A percentile compares a stretch with the other conserved stretches of the same genome.
These are phyloP conservation scores for Xenoacremonium recifei DNA, from an alignment of 2,329 filamentous ascomycete genomes.

Conservation along the genomic window DNA sequence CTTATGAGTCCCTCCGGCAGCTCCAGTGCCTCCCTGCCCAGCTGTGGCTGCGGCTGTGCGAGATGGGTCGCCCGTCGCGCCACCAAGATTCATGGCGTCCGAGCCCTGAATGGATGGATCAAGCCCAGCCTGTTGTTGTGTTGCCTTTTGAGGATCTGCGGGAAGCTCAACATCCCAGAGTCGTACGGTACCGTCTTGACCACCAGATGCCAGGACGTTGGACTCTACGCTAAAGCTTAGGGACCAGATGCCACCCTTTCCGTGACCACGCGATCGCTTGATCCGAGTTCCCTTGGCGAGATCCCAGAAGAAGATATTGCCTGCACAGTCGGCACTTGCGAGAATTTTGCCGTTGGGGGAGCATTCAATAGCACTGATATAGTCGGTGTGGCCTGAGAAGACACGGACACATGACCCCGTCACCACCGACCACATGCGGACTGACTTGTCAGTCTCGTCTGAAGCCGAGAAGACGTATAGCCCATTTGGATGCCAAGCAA, in stretches of 20 bases:
- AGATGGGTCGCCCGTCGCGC: slow-evolving; percentile 27
- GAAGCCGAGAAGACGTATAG: slow-evolving; percentile 92
- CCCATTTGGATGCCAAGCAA: slow-evolving; percentile 94
- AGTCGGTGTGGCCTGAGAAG: slow-evolving; percentile 87
- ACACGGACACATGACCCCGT: slow-evolving; percentile 86
- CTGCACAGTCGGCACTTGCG: slow-evolving; percentile 85
- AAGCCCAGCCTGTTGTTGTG: slow-evolving; percentile 40
- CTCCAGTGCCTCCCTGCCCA: slow-evolving; percentile 25
- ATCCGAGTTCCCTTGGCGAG: slow-evolving; percentile 80
- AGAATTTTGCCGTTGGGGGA: slow-evolving; percentile 85
- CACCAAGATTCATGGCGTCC: slow-evolving; percentile 37
- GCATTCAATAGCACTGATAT: slow-evolving; percentile 81
- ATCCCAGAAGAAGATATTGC: slow-evolving; percentile 94
- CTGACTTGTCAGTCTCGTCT: slow-evolving; percentile 79
- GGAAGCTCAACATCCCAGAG: slow-evolving; percentile 87
- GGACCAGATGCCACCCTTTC: slow-evolving; percentile 89
- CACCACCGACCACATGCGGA: slow-evolving; percentile 95
- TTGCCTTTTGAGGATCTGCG: slow-evolving; percentile 61
- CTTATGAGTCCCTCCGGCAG: slow-evolving; percentile 44
- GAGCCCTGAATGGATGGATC: slow-evolving; percentile 42
- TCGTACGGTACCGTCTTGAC: slow-evolving; percentile 88
- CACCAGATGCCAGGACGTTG: slow-evolving; percentile 83
- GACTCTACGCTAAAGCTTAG: slow-evolving; percentile 93
- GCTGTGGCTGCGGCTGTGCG: slow-evolving; percentile 23
- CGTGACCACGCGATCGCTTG: slow-evolving; percentile 92